These are phyloP conservation scores for Leersia perrieri DNA, from an alignment of 176 grass and related monocot species.

Conservation along the genomic window DNA sequence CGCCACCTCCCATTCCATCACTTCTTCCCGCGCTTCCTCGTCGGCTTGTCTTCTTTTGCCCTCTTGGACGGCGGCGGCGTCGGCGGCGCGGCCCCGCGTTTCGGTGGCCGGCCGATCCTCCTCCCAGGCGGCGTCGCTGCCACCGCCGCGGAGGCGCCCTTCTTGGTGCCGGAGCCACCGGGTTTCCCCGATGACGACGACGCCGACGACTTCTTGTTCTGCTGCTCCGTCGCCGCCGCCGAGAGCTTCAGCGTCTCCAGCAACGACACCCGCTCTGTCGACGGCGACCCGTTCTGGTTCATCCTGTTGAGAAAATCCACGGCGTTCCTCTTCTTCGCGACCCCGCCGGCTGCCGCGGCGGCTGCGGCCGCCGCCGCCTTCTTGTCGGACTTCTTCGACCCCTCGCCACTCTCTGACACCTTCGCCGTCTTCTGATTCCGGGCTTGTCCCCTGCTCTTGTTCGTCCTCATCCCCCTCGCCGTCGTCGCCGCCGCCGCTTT, in stretches of 20 bases:
- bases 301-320: constrained; percentile 83
- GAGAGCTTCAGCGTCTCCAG: constrained; percentile 61
- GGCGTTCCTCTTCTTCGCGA: constrained; percentile 65
- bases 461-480: constrained; percentile 47
- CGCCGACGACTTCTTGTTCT: constrained; percentile 40
- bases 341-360: not conserved
- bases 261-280: constrained; percentile 46
- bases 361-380: constrained; percentile 9
- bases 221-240: constrained; percentile 43
- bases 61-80: constrained; percentile 58
- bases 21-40: constrained; percentile 56
- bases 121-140: constrained; percentile 18
- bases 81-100: constrained; percentile 36
- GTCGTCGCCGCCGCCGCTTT: not conserved
- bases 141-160: not conserved
- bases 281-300: constrained; percentile 43
- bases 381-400: constrained; percentile 49
- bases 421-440: constrained; percentile 43
- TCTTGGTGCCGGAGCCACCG: constrained; percentile 41
- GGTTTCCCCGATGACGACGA: constrained; percentile 27
- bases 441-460: constrained; percentile 40
- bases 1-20: constrained; percentile 26
- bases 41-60: constrained; percentile 44
- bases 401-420: constrained; percentile 9
- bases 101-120: constrained; percentile 66